These are phyloP conservation scores for Metschnikowia henanensis DNA, from an alignment of 805 yeast genomes.

Conservation along the genomic window DNA sequence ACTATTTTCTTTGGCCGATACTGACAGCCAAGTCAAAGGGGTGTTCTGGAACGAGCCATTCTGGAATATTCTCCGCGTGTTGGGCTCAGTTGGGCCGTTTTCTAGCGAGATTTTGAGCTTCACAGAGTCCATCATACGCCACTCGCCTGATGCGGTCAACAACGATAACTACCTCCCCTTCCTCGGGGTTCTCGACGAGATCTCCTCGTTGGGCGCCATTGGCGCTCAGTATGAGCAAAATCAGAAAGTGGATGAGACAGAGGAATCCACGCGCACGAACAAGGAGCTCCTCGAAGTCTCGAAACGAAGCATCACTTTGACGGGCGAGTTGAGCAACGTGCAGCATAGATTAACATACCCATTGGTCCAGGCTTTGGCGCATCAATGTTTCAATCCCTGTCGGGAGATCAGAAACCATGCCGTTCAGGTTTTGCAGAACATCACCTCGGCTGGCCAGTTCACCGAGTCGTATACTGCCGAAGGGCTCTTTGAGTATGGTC, in stretches of 20 bases:
- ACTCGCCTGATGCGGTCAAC: conserved; percentile 37
- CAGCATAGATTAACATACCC: conserved; percentile 50
- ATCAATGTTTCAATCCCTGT: conserved; percentile 89
- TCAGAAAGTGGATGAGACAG: conserved; percentile 21
- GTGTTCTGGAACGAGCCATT: conserved; percentile 41
- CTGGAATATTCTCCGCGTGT: conserved; percentile 54
- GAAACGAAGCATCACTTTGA: conserved; percentile 59
- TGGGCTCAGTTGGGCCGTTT: conserved; percentile 46
- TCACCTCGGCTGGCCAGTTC: conserved; percentile 43
- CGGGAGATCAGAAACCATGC: conserved; percentile 72
- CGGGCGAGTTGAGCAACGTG: conserved; percentile 48
- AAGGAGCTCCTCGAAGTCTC: conserved; percentile 54
- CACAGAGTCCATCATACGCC: conserved; percentile 40
- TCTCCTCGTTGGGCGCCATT: conserved; percentile 77
- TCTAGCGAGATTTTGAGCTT: conserved; percentile 48
- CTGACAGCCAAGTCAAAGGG: conserved; percentile 36
- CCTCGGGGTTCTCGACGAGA: conserved; percentile 72
- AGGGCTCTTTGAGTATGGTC: conserved; percentile 67
- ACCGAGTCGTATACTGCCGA: conserved; percentile 44
- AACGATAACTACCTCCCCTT: conserved; percentile 60
- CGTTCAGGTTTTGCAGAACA: conserved; percentile 54
- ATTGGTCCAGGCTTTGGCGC: conserved; percentile 78
- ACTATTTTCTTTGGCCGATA: conserved; percentile 47
- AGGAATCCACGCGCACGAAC: conserved; percentile 48
- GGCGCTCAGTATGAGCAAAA: conserved; percentile 73